phyloP scores from a whole-genome alignment of 805 yeast genomes.

The Candida railenensis region DNA sequence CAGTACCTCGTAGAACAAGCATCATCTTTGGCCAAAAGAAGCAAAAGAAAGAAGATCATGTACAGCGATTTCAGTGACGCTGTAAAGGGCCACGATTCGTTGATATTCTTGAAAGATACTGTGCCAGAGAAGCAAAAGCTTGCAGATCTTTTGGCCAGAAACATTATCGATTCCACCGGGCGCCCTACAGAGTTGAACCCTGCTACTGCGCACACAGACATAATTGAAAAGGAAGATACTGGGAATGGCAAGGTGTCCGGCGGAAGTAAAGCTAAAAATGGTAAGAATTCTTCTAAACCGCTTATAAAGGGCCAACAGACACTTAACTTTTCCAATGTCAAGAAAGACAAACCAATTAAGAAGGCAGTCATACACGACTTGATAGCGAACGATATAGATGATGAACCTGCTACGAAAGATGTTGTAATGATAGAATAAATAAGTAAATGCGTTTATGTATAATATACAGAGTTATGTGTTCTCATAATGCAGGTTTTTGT shows the following conservation, averaged over 20 bases:
- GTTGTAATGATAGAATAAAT: slow-evolving; percentile 13
- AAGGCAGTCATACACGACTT: slow-evolving; percentile 37
- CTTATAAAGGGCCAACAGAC: slow-evolving; percentile 42
- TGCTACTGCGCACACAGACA: not conserved
- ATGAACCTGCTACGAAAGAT: slow-evolving; percentile 9
- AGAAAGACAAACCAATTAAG: slow-evolving; percentile 14
- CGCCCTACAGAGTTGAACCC: slow-evolving; percentile 8
- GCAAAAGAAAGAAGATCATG: slow-evolving; percentile 64
- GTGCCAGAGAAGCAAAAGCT: slow-evolving; percentile 63
- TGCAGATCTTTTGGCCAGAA: slow-evolving; percentile 45
- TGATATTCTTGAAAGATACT: slow-evolving; percentile 62
- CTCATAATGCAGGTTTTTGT: not conserved
- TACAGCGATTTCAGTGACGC: slow-evolving; percentile 71
- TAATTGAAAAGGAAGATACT: slow-evolving; percentile 10
- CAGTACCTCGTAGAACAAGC: slow-evolving; percentile 74
- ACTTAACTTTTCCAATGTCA: slow-evolving; percentile 15
- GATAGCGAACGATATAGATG: slow-evolving; percentile 19
- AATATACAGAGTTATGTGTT: too few species aligned
- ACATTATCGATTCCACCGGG: slow-evolving; percentile 29
- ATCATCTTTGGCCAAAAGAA: slow-evolving; percentile 58
- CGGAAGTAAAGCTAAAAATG: slow-evolving; percentile 9
- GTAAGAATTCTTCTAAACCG: slow-evolving; percentile 7
- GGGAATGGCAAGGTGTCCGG: slow-evolving; percentile 1
- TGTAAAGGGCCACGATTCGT: slow-evolving; percentile 55
- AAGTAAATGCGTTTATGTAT: too few species aligned